These are phyloP conservation scores for Saccharum hybrid DNA, from an alignment of 202 grass and related monocot species.

Conservation along the genomic window DNA sequence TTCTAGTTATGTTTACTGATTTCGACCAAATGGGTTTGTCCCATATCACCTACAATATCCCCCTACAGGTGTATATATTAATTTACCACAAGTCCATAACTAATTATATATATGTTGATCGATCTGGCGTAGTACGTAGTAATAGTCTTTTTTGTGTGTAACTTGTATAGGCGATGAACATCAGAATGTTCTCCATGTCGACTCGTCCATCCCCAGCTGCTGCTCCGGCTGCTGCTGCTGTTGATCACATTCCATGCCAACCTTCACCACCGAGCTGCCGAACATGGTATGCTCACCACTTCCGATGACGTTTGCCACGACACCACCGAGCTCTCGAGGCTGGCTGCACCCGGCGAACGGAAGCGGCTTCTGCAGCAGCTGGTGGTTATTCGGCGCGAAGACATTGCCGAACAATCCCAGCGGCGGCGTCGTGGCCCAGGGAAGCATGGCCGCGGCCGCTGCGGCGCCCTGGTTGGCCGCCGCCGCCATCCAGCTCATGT, in stretches of 20 bases:
- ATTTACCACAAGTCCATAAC: neutral
- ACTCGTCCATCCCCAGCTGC: constrained; percentile 48
- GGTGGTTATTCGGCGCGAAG: constrained; percentile 25
- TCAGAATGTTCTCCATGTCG: constrained; percentile 60
- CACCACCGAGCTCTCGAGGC: constrained; percentile 18
- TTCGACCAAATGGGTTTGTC: constrained; percentile 25
- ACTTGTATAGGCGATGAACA: neutral
- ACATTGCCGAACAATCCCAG: constrained; percentile 45
- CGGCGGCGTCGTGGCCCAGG: constrained; percentile 37
- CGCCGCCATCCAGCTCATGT: constrained; percentile 63
- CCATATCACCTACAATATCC: constrained; percentile 30
- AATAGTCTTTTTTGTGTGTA: neutral
- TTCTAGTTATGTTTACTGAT: constrained; percentile 23
- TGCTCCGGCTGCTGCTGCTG: constrained; percentile 21
- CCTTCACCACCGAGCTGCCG: constrained; percentile 34
- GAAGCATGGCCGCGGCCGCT: constrained; percentile 43
- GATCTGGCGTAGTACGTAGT: neutral
- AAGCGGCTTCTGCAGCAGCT: constrained; percentile 34
- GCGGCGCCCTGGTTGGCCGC: constrained; percentile 44
- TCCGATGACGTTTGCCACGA: constrained; percentile 13
- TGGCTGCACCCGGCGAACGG: constrained; percentile 49
- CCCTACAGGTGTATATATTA: neutral
- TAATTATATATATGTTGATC: constrained; percentile 1
- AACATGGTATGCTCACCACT: constrained; percentile 35
- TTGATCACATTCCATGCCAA: constrained; percentile 49